A percentile compares a stretch with the other conserved stretches of the same genome.
Evolutionary conservation across 1,284 basidiomycete species (phyloP).

Genomic region (Boletus semigastroideus): DNA sequence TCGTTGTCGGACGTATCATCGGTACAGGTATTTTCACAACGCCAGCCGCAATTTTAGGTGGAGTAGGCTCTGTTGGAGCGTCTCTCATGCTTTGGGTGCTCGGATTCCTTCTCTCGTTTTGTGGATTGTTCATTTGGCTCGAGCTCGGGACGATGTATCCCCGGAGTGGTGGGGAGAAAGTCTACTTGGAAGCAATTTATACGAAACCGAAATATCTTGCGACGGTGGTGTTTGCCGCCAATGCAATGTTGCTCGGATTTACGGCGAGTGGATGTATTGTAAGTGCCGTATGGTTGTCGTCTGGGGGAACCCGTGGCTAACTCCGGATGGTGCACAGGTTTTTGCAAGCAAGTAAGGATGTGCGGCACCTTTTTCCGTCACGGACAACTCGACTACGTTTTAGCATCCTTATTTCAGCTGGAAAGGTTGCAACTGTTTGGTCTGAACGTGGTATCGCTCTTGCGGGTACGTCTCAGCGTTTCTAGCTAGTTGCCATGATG

Average conservation of each 20-base stretch:
- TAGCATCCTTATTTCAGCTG: constrained; percentile 51
- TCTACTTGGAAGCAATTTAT: constrained; percentile 55
- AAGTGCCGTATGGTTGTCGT: constrained; percentile 17
- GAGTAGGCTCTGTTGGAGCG: constrained; percentile 52
- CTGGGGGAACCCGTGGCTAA: too few species aligned
- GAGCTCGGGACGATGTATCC: constrained; percentile 57
- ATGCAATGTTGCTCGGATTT: constrained; percentile 52
- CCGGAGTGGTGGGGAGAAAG: constrained; percentile 55
- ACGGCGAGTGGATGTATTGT: constrained; percentile 59
- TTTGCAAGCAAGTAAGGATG: constrained; percentile 42
- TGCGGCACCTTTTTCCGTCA: rapidly evolving
- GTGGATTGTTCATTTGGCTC: constrained; percentile 56
- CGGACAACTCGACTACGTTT: neutral
- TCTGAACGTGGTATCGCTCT: constrained; percentile 55
- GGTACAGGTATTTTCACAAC: constrained; percentile 68
- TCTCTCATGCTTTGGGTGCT: constrained; percentile 58
- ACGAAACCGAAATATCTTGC: constrained; percentile 46
- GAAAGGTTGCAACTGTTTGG: constrained; percentile 46
- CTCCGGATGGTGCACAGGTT: constrained; percentile 18
- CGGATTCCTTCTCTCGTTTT: constrained; percentile 51
- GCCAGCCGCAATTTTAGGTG: constrained; percentile 52
- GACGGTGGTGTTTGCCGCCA: constrained; percentile 47
- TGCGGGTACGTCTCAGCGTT: constrained; percentile 38
- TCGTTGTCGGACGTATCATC: constrained; percentile 53
- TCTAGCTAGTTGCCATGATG: too few species aligned